phyloP scores from a whole-genome alignment of 1,284 basidiomycete genomes.

The Cryptococcus wingfieldii region DNA sequence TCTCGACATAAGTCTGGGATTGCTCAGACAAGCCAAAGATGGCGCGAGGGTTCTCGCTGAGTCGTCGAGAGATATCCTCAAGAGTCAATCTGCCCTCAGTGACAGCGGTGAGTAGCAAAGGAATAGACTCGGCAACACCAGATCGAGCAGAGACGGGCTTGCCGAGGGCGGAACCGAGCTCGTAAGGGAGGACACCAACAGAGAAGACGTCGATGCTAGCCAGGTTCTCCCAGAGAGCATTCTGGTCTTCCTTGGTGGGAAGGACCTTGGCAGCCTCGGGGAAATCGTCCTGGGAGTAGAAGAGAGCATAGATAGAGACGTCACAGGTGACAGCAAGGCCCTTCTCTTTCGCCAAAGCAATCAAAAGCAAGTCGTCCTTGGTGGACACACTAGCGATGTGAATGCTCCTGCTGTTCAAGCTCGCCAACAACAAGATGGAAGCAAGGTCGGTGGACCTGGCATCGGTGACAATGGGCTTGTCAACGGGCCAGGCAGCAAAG shows the following conservation, averaged over 20 bases:
- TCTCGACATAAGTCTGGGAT: constrained; percentile 82
- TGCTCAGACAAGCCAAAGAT: constrained; percentile 91
- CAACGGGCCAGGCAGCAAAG: constrained; percentile 84
- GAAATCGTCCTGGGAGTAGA: constrained; percentile 78
- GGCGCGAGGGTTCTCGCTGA: constrained; percentile 86
- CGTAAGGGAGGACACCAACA: constrained; percentile 77
- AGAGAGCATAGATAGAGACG: constrained; percentile 86
- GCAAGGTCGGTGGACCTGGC: constrained; percentile 89
- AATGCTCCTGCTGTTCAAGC: constrained; percentile 80
- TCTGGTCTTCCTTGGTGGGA: constrained; percentile 74
- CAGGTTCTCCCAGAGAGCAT: constrained; percentile 80
- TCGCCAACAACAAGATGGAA: constrained; percentile 87
- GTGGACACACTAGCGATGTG: constrained; percentile 92
- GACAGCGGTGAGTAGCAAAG: constrained; percentile 83
- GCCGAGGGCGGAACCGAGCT: constrained; percentile 65
- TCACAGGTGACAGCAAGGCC: constrained; percentile 94
- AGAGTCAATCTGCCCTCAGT: constrained; percentile 73
- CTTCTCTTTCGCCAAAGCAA: constrained; percentile 92
- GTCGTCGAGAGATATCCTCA: constrained; percentile 71
- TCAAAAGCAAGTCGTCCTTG: constrained; percentile 83
- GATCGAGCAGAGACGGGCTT: constrained; percentile 65
- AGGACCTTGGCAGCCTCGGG: constrained; percentile 58
- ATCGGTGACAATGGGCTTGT: constrained; percentile 91
- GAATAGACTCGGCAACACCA: constrained; percentile 84
- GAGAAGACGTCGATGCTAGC: constrained; percentile 88